phyloP scores from a whole-genome alignment of 2,329 filamentous ascomycete species.

The Hypoxylon sp. region DNA sequence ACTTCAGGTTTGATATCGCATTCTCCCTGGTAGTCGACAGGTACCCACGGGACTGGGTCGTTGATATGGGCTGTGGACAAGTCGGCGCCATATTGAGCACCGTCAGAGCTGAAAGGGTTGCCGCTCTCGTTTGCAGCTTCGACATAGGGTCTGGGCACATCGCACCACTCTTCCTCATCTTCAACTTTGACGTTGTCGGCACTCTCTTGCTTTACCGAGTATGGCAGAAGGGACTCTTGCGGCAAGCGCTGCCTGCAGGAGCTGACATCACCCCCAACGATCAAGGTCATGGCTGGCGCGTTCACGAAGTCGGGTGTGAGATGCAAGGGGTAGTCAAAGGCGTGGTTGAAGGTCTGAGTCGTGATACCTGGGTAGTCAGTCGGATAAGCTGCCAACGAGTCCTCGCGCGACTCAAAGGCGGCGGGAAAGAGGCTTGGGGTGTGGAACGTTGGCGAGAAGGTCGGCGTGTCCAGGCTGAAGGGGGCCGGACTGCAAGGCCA shows the following conservation, averaged over 20 bases:
- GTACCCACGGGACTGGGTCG: neutral
- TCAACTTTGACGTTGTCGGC: neutral
- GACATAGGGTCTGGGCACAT: neutral
- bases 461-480: slow-evolving; percentile 1
- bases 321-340: slow-evolving; percentile 1
- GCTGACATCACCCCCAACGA: neutral
- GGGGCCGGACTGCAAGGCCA: slow-evolving; percentile 2
- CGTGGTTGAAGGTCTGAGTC: neutral
- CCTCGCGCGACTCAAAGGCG: slow-evolving; percentile 1
- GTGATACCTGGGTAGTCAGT: slow-evolving; percentile 7
- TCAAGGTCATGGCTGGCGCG: slow-evolving; percentile 16
- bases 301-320: neutral
- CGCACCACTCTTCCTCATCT: neutral
- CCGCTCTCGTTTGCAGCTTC: neutral
- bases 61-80: neutral
- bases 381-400: neutral
- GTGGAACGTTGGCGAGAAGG: slow-evolving; percentile 11
- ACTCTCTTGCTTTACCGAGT: neutral
- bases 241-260: neutral
- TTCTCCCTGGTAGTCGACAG: neutral
- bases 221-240: neutral
- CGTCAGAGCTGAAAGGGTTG: neutral
- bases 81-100: neutral
- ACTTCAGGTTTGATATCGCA: neutral
- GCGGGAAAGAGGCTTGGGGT: slow-evolving; percentile 5